These are phyloP conservation scores for Fusarium sp. DNA, from an alignment of 2,329 filamentous ascomycete species.

Conservation along the genomic window DNA sequence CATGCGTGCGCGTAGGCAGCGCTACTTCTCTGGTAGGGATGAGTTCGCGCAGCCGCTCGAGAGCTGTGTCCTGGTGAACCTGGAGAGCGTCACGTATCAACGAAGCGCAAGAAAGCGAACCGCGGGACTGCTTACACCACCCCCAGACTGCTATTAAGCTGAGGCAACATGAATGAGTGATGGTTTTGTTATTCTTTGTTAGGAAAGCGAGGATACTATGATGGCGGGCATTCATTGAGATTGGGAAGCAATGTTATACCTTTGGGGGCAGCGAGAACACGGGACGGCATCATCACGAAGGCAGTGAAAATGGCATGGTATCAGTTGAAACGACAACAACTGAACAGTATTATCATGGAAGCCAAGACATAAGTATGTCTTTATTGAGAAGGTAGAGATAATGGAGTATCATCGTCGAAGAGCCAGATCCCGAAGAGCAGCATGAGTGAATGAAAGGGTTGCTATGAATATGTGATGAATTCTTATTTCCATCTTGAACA, in stretches of 20 bases:
- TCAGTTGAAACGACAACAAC: neutral
- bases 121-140: neutral
- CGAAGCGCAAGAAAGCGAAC: neutral
- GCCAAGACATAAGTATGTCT: neutral
- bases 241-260: neutral
- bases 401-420: neutral
- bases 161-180: neutral
- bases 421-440: neutral
- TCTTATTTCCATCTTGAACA: neutral
- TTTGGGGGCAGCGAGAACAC: neutral
- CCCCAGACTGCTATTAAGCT: neutral
- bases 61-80: slow-evolving; percentile 28
- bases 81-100: slow-evolving; percentile 25
- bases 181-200: neutral
- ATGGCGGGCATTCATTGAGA: neutral
- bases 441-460: neutral
- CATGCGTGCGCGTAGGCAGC: neutral
- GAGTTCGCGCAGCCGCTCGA: slow-evolving; percentile 19
- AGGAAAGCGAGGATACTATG: neutral
- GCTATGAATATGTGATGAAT: neutral
- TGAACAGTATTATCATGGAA: neutral
- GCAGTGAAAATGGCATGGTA: neutral
- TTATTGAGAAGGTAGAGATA: neutral
- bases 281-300: neutral
- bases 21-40: neutral